phyloP scores from a whole-genome alignment of 306 rosid genomes.

The Pyrus betulifolia region DNA sequence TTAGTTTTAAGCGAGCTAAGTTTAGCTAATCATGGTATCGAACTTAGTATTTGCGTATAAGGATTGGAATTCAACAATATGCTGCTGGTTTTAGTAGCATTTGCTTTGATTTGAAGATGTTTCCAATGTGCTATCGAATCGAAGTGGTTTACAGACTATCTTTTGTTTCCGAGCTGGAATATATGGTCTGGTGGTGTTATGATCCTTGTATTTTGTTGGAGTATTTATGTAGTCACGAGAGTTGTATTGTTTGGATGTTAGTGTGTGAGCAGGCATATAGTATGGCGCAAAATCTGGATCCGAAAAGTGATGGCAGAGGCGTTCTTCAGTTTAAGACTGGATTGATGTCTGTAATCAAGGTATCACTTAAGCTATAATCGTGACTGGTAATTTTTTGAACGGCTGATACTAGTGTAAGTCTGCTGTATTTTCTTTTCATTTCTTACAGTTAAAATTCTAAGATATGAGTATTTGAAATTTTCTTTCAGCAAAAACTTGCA shows the following conservation, averaged over 20 bases:
- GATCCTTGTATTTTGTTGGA: not conserved
- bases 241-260: slow-evolving; percentile 30
- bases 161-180: not conserved
- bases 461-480: slow-evolving; percentile 13
- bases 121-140: not conserved
- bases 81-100: not conserved
- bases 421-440: not conserved
- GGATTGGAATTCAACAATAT: not conserved
- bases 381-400: slow-evolving; percentile 1
- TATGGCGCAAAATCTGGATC: slow-evolving; percentile 92
- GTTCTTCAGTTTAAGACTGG: slow-evolving; percentile 96
- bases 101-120: not conserved
- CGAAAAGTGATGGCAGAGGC: slow-evolving; percentile 82
- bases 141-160: not conserved
- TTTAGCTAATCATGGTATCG: not conserved
- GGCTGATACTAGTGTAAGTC: not conserved
- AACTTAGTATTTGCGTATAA: not conserved
- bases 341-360: slow-evolving; percentile 91
- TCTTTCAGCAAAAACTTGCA: slow-evolving; percentile 77
- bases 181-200: not conserved
- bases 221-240: not conserved
- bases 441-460: not conserved
- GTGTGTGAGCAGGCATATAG: slow-evolving; percentile 97
- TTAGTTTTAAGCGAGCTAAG: not conserved
- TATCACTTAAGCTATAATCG: slow-evolving; percentile 19